Percentiles rank a stretch among this genome's conserved stretches.
phyloP scores from a whole-genome alignment of 2,329 filamentous ascomycete genomes.

The Alternaria gaisen region DNA sequence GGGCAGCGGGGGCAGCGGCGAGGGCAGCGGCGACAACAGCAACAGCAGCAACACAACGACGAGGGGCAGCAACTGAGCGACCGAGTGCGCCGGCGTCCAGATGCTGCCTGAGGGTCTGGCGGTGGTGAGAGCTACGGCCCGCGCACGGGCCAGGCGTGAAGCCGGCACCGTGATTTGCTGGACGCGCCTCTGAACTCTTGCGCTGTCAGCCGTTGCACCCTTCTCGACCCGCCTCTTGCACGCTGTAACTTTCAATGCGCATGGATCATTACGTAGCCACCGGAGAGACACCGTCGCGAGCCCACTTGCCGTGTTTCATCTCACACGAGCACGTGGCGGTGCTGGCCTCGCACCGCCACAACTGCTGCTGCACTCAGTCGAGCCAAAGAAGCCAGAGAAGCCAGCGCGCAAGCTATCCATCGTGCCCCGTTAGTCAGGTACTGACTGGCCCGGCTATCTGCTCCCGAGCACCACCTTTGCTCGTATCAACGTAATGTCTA shows the following conservation, averaged over 20 bases:
- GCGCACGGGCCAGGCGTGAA: conserved; percentile 6
- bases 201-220: conserved; percentile 14
- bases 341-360: conserved; percentile 6
- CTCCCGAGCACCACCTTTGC: conserved; percentile 1
- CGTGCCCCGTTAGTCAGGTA: conserved; percentile 4
- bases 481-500: neutral
- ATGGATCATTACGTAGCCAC: neutral
- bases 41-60: neutral
- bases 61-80: conserved; percentile 7
- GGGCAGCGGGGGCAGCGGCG: neutral
- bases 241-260: conserved; percentile 5
- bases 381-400: no score
- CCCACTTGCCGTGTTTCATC: conserved; percentile 9
- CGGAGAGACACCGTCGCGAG: neutral
- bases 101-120: conserved; percentile 13
- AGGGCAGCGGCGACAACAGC: no score
- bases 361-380: neutral
- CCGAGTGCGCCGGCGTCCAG: conserved; percentile 9
- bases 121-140: conserved; percentile 6
- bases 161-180: conserved; percentile 14
- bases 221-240: neutral
- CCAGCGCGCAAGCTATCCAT: neutral
- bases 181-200: neutral
- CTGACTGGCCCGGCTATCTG: neutral
- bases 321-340: conserved; percentile 15